Base-by-base conservation (phyloP, 192 early-diverging fungal genomes). In the Coemansia interrupta region DNA sequence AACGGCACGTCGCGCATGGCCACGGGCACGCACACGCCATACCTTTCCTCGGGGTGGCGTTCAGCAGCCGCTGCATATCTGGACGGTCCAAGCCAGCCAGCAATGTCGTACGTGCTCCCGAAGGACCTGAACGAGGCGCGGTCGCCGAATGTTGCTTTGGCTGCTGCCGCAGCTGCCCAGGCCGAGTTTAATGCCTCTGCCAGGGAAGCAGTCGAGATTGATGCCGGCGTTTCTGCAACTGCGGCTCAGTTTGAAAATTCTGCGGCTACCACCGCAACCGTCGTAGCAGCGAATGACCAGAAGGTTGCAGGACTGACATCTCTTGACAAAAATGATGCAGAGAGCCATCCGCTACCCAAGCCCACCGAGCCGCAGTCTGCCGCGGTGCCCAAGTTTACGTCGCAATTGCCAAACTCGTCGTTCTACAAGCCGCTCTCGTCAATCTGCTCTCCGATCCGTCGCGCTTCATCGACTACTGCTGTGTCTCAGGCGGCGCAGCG, bases 361-460 rank as follows among this genome's bases (percentile, higher is more conserved):
- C 19, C 39, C 6, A 32, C 58, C 32, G 23, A 26, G 54, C 20
- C 46, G 13, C 18, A 39, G 46, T 59, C 57, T 15, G 32, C 57
- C 17, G 4, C 24, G 13, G 23, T n/a, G 2, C 5, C 51, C 7
- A 54, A 36, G 44, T 63, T 77, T 44, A 64, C 60, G 17, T 66
- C 66, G 26, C 75, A 78, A 49, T 48, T 78, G 43, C 70, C 70
- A 14, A 78, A 78, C 60, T 78, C 75, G 52, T 68, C 75, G 41
- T 72, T 78, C 60, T 78, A 65, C 62, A 78, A 78, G 51, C 75
- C 75, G 13, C 62, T 78, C 13, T 64, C 75, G 15, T 77, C 73
- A 19, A 77, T 77, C 32, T 64, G 60, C 28, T 56, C 68, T 20
- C 64, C 73, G 0, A 36, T 52, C 4, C 39, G 57, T 7, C 61